Percentiles rank a stretch among this genome's conserved stretches.
Evolutionary conservation across 768 basidiomycete species (phyloP).

Genomic region (Boletus fagicola): DNA sequence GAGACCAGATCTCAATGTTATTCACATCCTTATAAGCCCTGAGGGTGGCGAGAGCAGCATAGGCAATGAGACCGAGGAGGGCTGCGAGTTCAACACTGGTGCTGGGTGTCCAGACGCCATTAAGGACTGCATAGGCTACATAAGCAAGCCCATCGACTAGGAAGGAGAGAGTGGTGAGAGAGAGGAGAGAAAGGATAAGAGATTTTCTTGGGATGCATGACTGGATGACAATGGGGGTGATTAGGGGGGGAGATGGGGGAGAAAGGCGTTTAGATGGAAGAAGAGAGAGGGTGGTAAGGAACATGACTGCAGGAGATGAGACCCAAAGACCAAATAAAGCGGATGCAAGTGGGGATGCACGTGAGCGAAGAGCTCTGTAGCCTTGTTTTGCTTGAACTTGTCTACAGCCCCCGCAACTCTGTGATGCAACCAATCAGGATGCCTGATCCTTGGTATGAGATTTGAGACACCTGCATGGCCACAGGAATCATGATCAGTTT

Average conservation of each 20-base stretch:
- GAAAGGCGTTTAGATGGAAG: slow-evolving; percentile 46
- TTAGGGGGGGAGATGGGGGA: slow-evolving; percentile 52
- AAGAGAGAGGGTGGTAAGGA: slow-evolving; percentile 61
- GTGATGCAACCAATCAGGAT: too few species aligned
- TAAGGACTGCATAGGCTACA: slow-evolving; percentile 60
- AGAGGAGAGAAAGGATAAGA: slow-evolving; percentile 69
- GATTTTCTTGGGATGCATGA: slow-evolving; percentile 71
- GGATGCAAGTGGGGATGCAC: slow-evolving; percentile 22
- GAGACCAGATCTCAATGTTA: slow-evolving; percentile 67
- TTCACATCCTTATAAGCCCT: slow-evolving; percentile 79
- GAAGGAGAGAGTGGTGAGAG: slow-evolving; percentile 68
- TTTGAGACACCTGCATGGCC: too few species aligned
- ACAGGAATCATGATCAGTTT: too few species aligned
- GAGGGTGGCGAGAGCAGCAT: slow-evolving; percentile 67
- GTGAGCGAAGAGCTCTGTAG: too few species aligned
- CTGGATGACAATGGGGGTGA: slow-evolving; percentile 75
- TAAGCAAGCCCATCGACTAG: slow-evolving; percentile 76
- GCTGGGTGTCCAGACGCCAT: slow-evolving; percentile 59
- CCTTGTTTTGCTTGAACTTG: too few species aligned
- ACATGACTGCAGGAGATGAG: slow-evolving; percentile 64
- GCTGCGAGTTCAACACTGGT: slow-evolving; percentile 69
- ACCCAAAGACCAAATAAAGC: slow-evolving; percentile 59
- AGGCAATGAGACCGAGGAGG: slow-evolving; percentile 65
- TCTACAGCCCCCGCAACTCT: too few species aligned
- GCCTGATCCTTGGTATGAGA: too few species aligned